These are phyloP conservation scores for Citrus trifoliata DNA, from an alignment of 345 rosid species.

Conservation along the genomic window DNA sequence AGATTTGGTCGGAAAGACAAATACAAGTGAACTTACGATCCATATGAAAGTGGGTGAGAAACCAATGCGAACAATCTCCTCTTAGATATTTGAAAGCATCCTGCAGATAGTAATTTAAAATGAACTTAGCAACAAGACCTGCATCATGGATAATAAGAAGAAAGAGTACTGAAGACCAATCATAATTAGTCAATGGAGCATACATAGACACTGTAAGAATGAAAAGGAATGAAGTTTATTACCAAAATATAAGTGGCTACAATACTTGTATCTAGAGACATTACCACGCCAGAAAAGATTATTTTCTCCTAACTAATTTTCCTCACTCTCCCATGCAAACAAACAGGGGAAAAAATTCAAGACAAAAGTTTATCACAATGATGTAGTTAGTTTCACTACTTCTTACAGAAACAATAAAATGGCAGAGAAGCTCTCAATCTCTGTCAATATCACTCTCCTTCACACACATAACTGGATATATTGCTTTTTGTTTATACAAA, in stretches of 20 bases:
- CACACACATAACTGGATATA: not conserved
- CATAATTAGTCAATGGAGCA: not conserved
- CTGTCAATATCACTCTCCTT: not conserved
- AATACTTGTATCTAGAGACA: not conserved
- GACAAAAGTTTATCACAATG: not conserved
- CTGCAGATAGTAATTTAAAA: slow-evolving; percentile 41
- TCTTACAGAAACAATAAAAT: not conserved
- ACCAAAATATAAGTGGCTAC: not conserved
- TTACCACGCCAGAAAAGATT: not conserved
- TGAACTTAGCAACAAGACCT: slow-evolving; percentile 16
- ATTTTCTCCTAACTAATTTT: not conserved
- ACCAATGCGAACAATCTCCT: slow-evolving; percentile 93
- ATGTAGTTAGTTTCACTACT: not conserved
- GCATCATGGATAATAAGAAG: not conserved
- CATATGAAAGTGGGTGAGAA: slow-evolving; percentile 95
- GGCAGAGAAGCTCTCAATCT: not conserved
- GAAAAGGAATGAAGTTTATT: not conserved
- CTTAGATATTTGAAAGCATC: slow-evolving; percentile 93
- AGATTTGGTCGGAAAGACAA: slow-evolving; percentile 2
- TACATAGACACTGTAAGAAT: not conserved
- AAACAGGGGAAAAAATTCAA: not conserved
- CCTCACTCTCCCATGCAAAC: not conserved
- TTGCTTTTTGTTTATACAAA: not conserved
- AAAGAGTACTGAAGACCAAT: not conserved
- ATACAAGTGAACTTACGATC: slow-evolving; percentile 68